Evolutionary conservation across 768 basidiomycete genomes (phyloP), one percentile per base, ranked within the genome.

Genomic region (Baorangia bicolor): DNA sequence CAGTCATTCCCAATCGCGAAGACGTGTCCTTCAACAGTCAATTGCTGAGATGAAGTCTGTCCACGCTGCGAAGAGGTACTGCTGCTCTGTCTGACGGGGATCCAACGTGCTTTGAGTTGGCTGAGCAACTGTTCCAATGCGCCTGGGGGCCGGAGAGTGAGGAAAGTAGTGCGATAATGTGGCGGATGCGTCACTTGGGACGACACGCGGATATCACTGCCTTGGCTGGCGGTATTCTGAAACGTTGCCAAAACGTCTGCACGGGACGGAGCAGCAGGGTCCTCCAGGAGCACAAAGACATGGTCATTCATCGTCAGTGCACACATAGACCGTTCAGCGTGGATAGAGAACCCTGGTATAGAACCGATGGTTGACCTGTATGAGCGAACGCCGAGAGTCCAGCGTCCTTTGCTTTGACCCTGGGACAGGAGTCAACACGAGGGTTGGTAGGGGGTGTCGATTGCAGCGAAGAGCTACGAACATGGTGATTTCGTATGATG

Each of bases 1-100:
- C 91, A 93, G 67, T 93, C 90, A 34, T 75, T 86, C 1, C 90
- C 90, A 50, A 93, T 89, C 18, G 82, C 71, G 65, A 84, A 92
- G n/a, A 88, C 77, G 49, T 79, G 73, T 0, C 90, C 90, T 50
- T 92, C 90, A 30, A 93, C 82, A 18, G 74, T 72, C n/a, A 92
- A 69, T 58, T 92, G 90, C 43, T 85, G 83, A 46, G 82, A 81
- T 27, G 73, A 70, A 48, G 79, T 60, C 64, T 82, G 82, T 18
- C 75, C 74, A 63, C 80, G 74, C 61, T 81, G 80, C 43, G 74
- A 57, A 7, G 66, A 65, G 35, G 65, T 64, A 12, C 69, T 58
- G 8, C 68, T 72, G 25, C 76, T 65, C 66, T 84, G 87, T 62
- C 85, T 80, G 20, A 86, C 86, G 16, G 88, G 78, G 25, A 85